Percentiles rank a stretch among this genome's conserved stretches.
Conservation (phyloP, 192 early-diverging fungal genomes). For the Spizellomyces punctatus region DNA sequence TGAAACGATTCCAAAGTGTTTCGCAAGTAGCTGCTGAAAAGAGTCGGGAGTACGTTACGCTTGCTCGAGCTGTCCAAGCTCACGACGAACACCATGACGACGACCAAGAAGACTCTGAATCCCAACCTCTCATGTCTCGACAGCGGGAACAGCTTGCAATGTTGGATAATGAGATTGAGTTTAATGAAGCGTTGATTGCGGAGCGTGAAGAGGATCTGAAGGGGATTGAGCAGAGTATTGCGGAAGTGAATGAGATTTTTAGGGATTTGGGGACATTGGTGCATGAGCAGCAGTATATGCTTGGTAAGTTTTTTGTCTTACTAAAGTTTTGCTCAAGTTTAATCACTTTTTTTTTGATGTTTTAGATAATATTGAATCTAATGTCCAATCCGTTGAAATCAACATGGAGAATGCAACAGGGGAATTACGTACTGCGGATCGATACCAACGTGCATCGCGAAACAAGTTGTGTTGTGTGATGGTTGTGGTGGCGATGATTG, state of each 20-base stretch:
- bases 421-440: constrained; percentile 78
- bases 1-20: constrained; percentile 86
- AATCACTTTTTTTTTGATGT: not conserved
- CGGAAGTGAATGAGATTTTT: constrained; percentile 96
- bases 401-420: constrained; percentile 79
- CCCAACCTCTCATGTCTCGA: constrained; percentile 58
- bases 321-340: constrained; percentile 4
- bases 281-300: constrained; percentile 91
- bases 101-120: constrained; percentile 58
- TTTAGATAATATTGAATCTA: constrained; percentile 91
- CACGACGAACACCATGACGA: constrained; percentile 31
- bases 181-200: constrained; percentile 89
- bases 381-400: constrained; percentile 80
- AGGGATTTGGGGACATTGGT: constrained; percentile 94
- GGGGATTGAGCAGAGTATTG: constrained; percentile 91
- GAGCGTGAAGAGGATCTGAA: constrained; percentile 93
- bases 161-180: constrained; percentile 90
- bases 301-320: constrained; percentile 61
- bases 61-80: constrained; percentile 58
- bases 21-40: constrained; percentile 83
- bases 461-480: constrained; percentile 85
- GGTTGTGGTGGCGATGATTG: constrained; percentile 73
- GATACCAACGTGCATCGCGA: constrained; percentile 75
- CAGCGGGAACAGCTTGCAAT: constrained; percentile 57
- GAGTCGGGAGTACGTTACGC: constrained; percentile 81